Evolutionary conservation across 2,329 filamentous ascomycete species (phyloP).

Genomic region (Intubia oerlemansii): DNA sequence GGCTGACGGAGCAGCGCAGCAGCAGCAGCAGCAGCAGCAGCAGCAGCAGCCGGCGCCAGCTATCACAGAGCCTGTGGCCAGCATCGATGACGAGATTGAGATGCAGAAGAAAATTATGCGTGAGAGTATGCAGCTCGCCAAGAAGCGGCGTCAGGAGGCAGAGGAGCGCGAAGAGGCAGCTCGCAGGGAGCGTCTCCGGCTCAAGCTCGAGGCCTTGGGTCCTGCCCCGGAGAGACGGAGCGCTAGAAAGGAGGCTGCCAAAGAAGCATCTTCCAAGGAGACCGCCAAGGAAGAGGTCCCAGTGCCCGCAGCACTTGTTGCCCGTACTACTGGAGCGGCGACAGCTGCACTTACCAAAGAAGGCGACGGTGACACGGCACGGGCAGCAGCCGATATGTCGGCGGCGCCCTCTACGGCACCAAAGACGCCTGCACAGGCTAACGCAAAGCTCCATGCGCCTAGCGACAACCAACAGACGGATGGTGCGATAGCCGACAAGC

Average conservation of each 20-base stretch:
- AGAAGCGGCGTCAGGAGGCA: slow-evolving; percentile 45
- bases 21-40: too few relatives aligned
- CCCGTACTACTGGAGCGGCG: too few relatives aligned
- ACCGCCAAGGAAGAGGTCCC: not conserved
- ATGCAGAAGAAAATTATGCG: slow-evolving; percentile 53
- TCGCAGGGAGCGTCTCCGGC: slow-evolving; percentile 45
- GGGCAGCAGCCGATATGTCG: not conserved
- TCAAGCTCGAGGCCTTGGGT: slow-evolving; percentile 51
- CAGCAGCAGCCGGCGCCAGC: too few relatives aligned
- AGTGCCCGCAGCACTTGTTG: too few relatives aligned
- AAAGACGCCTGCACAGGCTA: not conserved
- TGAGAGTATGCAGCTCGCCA: slow-evolving; percentile 46
- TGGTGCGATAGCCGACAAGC: not conserved
- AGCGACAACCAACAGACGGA: too few relatives aligned
- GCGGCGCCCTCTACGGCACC: not conserved
- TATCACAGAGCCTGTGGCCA: too few relatives aligned
- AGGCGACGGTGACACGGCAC: too few relatives aligned
- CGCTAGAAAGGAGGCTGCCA: slow-evolving; percentile 28
- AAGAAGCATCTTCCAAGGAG: slow-evolving; percentile 14
- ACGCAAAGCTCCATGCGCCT: not conserved
- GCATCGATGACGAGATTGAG: slow-evolving; percentile 32
- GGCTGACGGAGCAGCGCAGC: not conserved
- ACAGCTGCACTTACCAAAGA: too few relatives aligned
- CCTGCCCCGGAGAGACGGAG: slow-evolving; percentile 39
- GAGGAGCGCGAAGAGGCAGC: slow-evolving; percentile 54